phyloP scores from a whole-genome alignment of 345 rosid species.

The Brassica nigra region DNA sequence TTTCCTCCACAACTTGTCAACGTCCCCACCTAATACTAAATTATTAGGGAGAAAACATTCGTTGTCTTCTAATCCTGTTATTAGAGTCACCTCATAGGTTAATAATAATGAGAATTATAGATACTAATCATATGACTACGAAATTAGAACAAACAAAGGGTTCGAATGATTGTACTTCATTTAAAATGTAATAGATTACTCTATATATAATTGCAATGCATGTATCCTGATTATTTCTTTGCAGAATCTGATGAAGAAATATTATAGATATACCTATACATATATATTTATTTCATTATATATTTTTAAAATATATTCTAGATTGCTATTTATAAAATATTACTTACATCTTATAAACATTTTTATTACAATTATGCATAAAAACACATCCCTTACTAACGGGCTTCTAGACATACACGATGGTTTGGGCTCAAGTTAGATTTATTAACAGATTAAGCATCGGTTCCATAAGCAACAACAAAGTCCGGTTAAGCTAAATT shows the following conservation, averaged over 20 bases:
- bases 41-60: slow-evolving; percentile 22
- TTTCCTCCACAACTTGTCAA: slow-evolving; percentile 41
- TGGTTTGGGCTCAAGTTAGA: slow-evolving; percentile 1
- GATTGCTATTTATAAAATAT: neutral
- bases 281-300: neutral
- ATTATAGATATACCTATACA: neutral
- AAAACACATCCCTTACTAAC: neutral
- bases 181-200: neutral
- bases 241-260: neutral
- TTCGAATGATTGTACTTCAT: slow-evolving; percentile 8
- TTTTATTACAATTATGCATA: neutral
- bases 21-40: slow-evolving; percentile 41
- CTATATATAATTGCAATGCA: neutral
- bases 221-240: neutral
- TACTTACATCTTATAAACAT: neutral
- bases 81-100: slow-evolving; percentile 28
- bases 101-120: slow-evolving; percentile 25
- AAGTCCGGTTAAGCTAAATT: slow-evolving; percentile 8
- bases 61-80: slow-evolving; percentile 13
- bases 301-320: neutral
- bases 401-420: neutral
- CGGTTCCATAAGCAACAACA: neutral
- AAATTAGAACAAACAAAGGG: slow-evolving; percentile 30
- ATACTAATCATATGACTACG: slow-evolving; percentile 41
- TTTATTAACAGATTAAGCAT: neutral